phyloP scores from a whole-genome alignment of 805 yeast species.

The Candida nitratophila region DNA sequence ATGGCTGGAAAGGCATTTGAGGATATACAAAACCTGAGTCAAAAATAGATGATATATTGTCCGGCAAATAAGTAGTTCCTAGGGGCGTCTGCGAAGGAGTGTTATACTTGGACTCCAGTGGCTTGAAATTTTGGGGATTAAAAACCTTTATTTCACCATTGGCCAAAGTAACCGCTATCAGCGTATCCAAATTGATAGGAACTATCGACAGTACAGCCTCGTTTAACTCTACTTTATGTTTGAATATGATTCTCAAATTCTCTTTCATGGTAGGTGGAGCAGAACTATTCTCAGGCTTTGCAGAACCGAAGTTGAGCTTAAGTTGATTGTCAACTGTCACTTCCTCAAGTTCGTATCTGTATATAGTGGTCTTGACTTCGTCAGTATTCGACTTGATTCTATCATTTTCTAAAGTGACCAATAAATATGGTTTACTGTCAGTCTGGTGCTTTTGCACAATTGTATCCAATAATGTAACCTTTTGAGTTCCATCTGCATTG shows the following conservation, averaged over 20 bases:
- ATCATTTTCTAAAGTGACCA: conserved; percentile 33
- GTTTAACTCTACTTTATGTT: conserved; percentile 17
- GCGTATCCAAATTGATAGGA: conserved; percentile 31
- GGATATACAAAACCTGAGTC: conserved; percentile 53
- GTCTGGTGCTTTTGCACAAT: conserved; percentile 38
- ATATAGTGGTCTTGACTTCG: conserved; percentile 14
- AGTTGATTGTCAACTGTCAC: conserved; percentile 6
- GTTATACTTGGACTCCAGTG: conserved; percentile 8
- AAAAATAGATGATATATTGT: conserved; percentile 32
- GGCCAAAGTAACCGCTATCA: conserved; percentile 31
- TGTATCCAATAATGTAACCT: conserved; percentile 31
- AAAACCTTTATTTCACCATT: conserved; percentile 41
- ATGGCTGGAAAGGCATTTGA: conserved; percentile 23
- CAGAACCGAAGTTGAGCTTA: conserved; percentile 18
- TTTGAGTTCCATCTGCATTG: conserved; percentile 18
- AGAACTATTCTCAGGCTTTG: conserved; percentile 13
- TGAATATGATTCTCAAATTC: conserved; percentile 9
- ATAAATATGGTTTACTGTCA: conserved; percentile 37
- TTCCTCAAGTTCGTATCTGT: conserved; percentile 20
- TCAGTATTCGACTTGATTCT: conserved; percentile 6
- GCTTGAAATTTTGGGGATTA: conserved; percentile 28
- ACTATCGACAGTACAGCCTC: conserved; percentile 22
- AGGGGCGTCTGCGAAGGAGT: not conserved
- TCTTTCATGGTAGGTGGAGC: not conserved
- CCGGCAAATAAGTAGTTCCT: conserved; percentile 18